These are phyloP conservation scores for Ensete glaucum DNA, from an alignment of 176 grass and related monocot species.

Conservation along the genomic window DNA sequence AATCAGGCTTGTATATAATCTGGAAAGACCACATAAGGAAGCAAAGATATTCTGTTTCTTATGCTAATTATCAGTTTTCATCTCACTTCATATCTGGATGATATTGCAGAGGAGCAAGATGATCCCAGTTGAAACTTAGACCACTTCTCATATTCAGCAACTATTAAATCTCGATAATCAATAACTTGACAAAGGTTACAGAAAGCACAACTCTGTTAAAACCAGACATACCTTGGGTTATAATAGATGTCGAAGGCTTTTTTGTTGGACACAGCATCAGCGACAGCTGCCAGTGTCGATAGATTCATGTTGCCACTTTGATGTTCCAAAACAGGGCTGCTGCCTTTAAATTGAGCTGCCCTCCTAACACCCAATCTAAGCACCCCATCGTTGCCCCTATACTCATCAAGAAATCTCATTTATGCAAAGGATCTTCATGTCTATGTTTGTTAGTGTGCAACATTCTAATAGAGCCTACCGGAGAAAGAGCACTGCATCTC, in stretches of 20 bases:
- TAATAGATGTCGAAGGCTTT: constrained; percentile 74
- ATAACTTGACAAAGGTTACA: background rate
- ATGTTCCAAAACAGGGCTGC: constrained; percentile 22
- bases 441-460: background rate
- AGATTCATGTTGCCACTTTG: constrained; percentile 23
- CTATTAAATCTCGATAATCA: no score
- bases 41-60: no score
- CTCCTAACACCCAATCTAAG: constrained; percentile 83
- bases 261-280: constrained; percentile 43
- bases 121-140: background rate
- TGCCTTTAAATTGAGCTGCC: constrained; percentile 55
- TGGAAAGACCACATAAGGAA: no score
- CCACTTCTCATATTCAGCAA: background rate
- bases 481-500: constrained; percentile 88
- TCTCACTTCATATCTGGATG: background rate
- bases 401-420: constrained; percentile 1
- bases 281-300: constrained; percentile 29
- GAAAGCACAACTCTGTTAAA: constrained; percentile 1
- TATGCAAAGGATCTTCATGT: background rate
- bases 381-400: constrained; percentile 76
- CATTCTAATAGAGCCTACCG: constrained; percentile 32
- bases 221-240: constrained; percentile 53
- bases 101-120: background rate
- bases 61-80: background rate
- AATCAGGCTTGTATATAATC: no score